Base-by-base conservation (phyloP, 176 grass and related monocot genomes). In the Lolium perenne region DNA sequence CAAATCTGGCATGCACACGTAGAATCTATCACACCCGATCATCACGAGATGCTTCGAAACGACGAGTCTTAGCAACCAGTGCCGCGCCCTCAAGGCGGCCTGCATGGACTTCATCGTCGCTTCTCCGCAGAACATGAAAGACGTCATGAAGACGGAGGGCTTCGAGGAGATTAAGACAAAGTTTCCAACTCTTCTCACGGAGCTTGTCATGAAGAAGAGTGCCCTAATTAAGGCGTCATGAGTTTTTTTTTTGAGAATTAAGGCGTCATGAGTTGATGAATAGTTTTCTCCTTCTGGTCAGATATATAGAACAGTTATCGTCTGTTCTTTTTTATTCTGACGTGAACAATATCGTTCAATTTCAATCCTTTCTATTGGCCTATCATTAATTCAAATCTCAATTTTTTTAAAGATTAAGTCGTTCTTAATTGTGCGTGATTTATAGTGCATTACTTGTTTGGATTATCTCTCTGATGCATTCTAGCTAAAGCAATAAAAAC, bases 91-190 rank as follows among this genome's bases (percentile, higher is more conserved):
- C 80, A 69, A 70, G 80, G 80, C 17, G 0, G 64, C 80, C 10
- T 82, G 80, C 49, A 8, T 69, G 18, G 63, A 82, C 10, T 82
- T 82, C 80, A 15, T 82, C 10, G 3, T 22, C 20, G 57, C 64
- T 14, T 11, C 18, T 0, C 80, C 47, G 10, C 47, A 20, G 80
- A 82, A 82, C 1, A 12, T 70, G 17, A 70, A 70, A 29, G 64
- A 64, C 17, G 18, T 41, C 26, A 70, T 82, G 80, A 49, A 38
- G 48, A 56, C 48, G 0, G 18, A 70, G 41, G 48, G 64, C 1
- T 82, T n/a, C 18, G 18, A 70, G 18, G 68, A 82, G 47, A 14
- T 68, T 0, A 70, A 41, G 15, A 18, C 10, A 10, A 59, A 4
- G 18, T 58, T 26, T 35, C 64, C 64, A 26, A 14, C 14, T 15